Base-by-base conservation (phyloP, 129 eudicot species). In the Lonicera japonica region DNA sequence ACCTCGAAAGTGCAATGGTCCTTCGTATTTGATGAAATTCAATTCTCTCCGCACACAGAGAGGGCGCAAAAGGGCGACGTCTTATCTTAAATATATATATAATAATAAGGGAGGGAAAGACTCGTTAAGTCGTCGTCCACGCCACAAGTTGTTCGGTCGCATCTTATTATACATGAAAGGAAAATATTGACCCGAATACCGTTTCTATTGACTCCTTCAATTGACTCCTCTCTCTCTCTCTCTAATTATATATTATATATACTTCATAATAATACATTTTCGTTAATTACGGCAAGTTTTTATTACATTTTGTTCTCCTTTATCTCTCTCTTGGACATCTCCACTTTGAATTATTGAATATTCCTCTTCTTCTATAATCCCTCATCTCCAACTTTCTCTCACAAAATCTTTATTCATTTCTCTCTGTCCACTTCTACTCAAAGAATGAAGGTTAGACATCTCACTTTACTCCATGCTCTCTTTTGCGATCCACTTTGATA, bases 171-270 rank as follows among this genome's bases (percentile, higher is more conserved):
- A n/a, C n/a, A n/a, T n/a, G 6, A 2, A 29, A 29, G 0, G 10
- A 54, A 62, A 45, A 56, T 20, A 66, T 70, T 82, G 83, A 77
- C 72, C 60, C 5, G 38, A 12, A 65, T 61, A 75, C 64, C 15
- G 60, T 20, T 41, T 46, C 60, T 12, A 70, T 73, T 77, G 82
- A 77, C 75, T 65, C 16, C 12, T 3, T 29, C 36, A 29, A n/a
- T 54, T 62, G 83, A 77, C 80, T 53, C 72, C 7, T 36, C 47
- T 22, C 9, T 25, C 15, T 29, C 25, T 43, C 39, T 13, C 59
- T 18, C 45, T 22, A 18, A 2, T 21, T 40, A 55, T 70, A 55
- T 70, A 64, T n/a, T 82, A 70, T 45, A 73, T 73, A 51, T 20
- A 29, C 53, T 43, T 24, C 58, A 13, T 14, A 15, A 13, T 14